Evolutionary conservation across 257 asterid genomes (phyloP), one percentile per base, ranked within the genome.

Genomic region (Prunella vulgaris): DNA sequence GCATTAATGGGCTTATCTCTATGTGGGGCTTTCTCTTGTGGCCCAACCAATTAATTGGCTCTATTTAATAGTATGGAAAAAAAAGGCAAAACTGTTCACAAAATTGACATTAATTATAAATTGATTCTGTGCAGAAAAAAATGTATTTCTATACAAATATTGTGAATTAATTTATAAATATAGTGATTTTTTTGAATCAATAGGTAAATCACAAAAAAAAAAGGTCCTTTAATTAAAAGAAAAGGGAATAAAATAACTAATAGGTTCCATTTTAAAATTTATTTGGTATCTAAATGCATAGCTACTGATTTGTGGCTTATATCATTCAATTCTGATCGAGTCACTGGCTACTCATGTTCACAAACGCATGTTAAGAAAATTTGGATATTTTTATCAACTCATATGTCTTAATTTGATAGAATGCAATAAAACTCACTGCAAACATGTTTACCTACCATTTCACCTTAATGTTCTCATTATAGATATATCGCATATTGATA

Each of bases 11-110:
- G 64, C 62, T 60, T 38, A 48, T 49, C 18, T 21, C 44, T 7
- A 18, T 40, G 37, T 24, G 60, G 65, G 69, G 22, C 6, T 37
- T 20, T 60, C 17, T 54, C 5, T 7, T n/a, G 10, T 71, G 72
- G 77, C 76, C 83, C 77, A 65, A 42, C 53, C 15, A 37, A 14
- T 28, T 53, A 14, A 57, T 30, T 15, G 76, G 60, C 22, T 30
- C 72, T 20, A 25, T 40, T 40, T 40, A 4, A 42, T 13, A 17
- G 18, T 42, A 42, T 42, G 51, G 18, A 42, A 1, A 12, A 12
- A 38, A 38, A 2, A 15, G n/a, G n/a, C n/a, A 10, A 40, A 40
- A 40, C 48, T 2, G 33, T 40, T 5, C 3, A 40, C 1, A n/a
- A n/a, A n/a, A n/a, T n/a, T n/a, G n/a, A n/a, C n/a, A n/a, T n/a